Evolutionary conservation across 1,284 basidiomycete species (phyloP), one percentile per base, ranked within the genome.

Genomic region (Pterula multifida): DNA sequence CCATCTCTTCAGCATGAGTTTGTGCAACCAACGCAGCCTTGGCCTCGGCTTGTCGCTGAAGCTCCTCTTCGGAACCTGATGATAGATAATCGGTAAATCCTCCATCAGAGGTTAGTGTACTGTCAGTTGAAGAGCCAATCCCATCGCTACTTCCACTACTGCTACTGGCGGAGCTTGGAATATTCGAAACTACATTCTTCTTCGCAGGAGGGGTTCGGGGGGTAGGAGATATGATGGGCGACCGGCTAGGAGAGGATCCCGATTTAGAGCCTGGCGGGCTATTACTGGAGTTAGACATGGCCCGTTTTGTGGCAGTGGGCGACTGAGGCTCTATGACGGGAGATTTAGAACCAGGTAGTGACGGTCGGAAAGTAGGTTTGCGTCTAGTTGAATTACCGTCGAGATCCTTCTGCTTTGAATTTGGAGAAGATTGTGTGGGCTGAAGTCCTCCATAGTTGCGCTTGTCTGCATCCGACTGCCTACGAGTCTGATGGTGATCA

Each of bases 11-110:
- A 49, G 78, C 75, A 56, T 83, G 79, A 54, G 76, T 84, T 65
- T 87, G 82, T n/a, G 84, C 85, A 17, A 84, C 63, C 45, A 84
- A 60, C 3, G 79, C 81, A 2, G 86, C 86, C 55, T 75, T 78
- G 23, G 76, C 77, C 58, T 89, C 86, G 9, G 85, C 85, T 63
- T 88, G 85, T 53, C 84, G 71, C 65, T 89, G 85, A 50, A 89
- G 65, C 62, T 89, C 85, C 39, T 79, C 85, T 58, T 89, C 85
- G 13, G 84, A 87, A 63, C 89, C 85, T 59, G 88, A 85, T 22
- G 86, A 89, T 25, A 89, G 65, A 62, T 89, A 89, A 61, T 89
- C 85, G 6, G 85, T 89, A 59, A 89, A 89, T 12, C 79, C 84
- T 6, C 85, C 86, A 57, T 88, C 85, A 11, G 84, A 86, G 13